Evolutionary conservation across 2,329 filamentous ascomycete genomes (phyloP), one percentile per base, ranked within the genome.

Genomic region (Beauveria medogensis): DNA sequence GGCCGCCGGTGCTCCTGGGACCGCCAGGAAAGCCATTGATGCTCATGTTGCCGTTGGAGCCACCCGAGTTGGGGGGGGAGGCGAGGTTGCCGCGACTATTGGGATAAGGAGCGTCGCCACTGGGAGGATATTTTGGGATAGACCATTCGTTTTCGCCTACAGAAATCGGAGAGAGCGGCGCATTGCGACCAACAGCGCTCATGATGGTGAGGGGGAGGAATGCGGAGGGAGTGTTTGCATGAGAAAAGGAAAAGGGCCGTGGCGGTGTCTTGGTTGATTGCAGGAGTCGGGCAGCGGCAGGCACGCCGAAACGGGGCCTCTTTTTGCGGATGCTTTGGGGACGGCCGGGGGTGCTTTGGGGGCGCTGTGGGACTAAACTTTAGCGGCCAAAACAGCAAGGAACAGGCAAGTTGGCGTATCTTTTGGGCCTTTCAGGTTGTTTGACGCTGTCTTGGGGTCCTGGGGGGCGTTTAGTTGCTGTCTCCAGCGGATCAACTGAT

Each of bases 91-190:
- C 79, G 67, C 79, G 83, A 75, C 72, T 80, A 73, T 73, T 82
- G 70, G 71, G 78, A 71, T 79, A 82, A 59, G 80, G 74, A 64
- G 77, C 78, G 73, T 82, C 77, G 71, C 78, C 80, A 70, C 80
- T 69, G 64, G 77, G 76, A 65, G 85, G 82, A 73, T 91, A 90
- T 70, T 86, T 86, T 65, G 83, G 82, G 68, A 87, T 81, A 54
- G 89, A 89, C 87, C 89, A 94, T 73, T 94, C 91, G 79, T 86
- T 92, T 73, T 88, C 90, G 73, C 88, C 87, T 81, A 90, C 78
- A 77, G 90, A 94, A 73, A 91, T 83, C 71, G 91, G 90, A 71
- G 91, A 92, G 73, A 92, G 81, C 72, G 88, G 87, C 77, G 85
- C 87, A 83, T 89, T 86, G 77, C 83, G 84, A 72, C 80, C 82